Evolutionary conservation across 108 stramenopile genomes (phyloP).

Genomic region (Aurantiochytrium sp.): DNA sequence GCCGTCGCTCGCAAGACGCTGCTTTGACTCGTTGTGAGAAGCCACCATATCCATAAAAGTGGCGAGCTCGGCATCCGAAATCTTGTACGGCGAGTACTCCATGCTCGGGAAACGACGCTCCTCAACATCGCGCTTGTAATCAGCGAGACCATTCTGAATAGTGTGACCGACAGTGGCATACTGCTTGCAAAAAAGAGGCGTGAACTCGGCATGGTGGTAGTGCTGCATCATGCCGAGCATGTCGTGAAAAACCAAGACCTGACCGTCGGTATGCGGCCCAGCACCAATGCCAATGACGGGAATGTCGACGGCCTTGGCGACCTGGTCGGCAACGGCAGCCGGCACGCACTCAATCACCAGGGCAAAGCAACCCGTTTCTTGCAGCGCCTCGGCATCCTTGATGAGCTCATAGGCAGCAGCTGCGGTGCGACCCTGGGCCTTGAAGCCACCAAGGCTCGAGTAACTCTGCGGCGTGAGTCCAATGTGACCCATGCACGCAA

Average conservation of each 20-base stretch:
- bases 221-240: conserved; percentile 90
- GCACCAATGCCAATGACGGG: conserved; percentile 98
- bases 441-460: conserved; percentile 84
- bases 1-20: background rate
- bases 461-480: conserved; percentile 95
- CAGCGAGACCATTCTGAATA: conserved; percentile 72
- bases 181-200: conserved; percentile 92
- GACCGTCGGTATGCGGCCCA: conserved; percentile 65
- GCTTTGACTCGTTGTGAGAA: background rate
- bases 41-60: conserved; percentile 28
- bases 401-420: conserved; percentile 59
- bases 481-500: conserved; percentile 95
- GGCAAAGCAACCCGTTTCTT: conserved; percentile 89
- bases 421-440: conserved; percentile 89
- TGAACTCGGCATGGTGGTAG: conserved; percentile 91
- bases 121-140: conserved; percentile 85
- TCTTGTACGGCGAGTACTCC: conserved; percentile 79
- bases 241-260: conserved; percentile 92
- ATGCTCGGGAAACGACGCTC: conserved; percentile 74
- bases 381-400: conserved; percentile 83
- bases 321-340: conserved; percentile 72
- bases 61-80: conserved; percentile 29
- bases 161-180: conserved; percentile 82
- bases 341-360: conserved; percentile 95
- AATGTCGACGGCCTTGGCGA: conserved; percentile 85